Base-by-base conservation (phyloP, 768 basidiomycete genomes). In the Tremella fuciformis region DNA sequence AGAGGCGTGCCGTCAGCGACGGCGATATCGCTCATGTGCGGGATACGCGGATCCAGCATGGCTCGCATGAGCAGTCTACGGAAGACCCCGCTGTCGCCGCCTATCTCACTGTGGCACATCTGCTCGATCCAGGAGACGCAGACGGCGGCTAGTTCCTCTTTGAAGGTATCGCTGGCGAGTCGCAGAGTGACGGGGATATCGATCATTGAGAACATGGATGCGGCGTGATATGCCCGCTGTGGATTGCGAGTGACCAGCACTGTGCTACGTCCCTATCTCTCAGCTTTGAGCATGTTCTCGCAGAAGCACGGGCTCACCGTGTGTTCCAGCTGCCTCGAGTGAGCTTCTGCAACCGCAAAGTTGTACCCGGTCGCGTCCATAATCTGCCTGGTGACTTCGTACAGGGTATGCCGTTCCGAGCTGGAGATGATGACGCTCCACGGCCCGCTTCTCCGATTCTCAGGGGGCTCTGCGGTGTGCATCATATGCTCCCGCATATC, bases 371-470 rank as follows among this genome's bases (percentile, higher is more conserved):
- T 54, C 1, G 74, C 76, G 50, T 74, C 63, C 3, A 72, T 53
- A 0, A 76, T 60, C 55, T 78, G 78, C 9, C 69, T 46, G n/a
- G 73, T 86, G 54, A 96, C 86, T 70, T 98, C 91, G 51, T 87
- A 86, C 67, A 87, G 88, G 0, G 90, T 91, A 76, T 97, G 96
- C 67, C 93, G 94, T 76, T 99, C 96, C 76, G 96, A 93, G 78
- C 93, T 92, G 92, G 92, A 97, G 3, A 98, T 78, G 24, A 94
- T 81, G 57, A 97, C 66, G 9, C 62, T 55, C 67, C 70, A 74
- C 6, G 68, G 65, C 21, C 66, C 67, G 22, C 47, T 57, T 22
- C 59, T 55, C 48, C 66, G 50, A n/a, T 25, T 25, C 9, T 60
- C 56, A 13, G 38, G 64, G 6, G 56, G 38, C 34, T 66, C 65